Evolutionary conservation across 176 grass and related monocot species (phyloP), one percentile per base, ranked within the genome.

Genomic region (barley (Hordeum vulgare)): DNA sequence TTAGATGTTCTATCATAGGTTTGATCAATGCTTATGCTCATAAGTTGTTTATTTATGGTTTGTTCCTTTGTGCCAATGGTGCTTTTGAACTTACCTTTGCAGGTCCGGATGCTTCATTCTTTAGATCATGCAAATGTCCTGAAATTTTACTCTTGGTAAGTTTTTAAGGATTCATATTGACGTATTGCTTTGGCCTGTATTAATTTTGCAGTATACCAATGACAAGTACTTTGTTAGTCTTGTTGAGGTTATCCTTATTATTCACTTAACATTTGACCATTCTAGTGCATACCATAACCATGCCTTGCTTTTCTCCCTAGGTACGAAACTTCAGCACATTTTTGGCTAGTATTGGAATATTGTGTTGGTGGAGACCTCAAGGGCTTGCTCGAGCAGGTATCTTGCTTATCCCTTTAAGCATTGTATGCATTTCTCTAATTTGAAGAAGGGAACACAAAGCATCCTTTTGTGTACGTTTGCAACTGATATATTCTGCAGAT

Each of bases 241-340:
- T 66, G 58, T 70, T 83, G 18, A 44, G 53, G 66, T 36, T 78
- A 74, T 44, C 25, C 11, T 77, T 69, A 29, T 75, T 80, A 9
- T 45, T 47, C 31, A 54, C 14, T 85, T 79, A 65, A 64, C 35
- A 35, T 57, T 41, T 35, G 45, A 34, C 21, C 44, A 66, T 21
- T 10, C 20, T 33, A 60, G 6, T 44, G 37, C 26, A 66, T 63
- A 65, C 11, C 64, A 65, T 77, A 81, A 60, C 77, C n/a, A 85
- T 44, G n/a, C 17, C 37, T 5, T 81, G 45, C 28, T 77, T 63
- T n/a, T 31, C 63, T 88, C 67, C 51, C 23, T 61, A 98, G 95
- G 95, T 98, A 98, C 12, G 96, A 98, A 80, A 95, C 96, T 31
- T 93, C 92, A 4, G 96, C 96, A 27, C 96, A 98, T 84, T 90